Base-by-base conservation (phyloP, 1,139 yeast genomes). In the Yamadazyma dendronema region DNA sequence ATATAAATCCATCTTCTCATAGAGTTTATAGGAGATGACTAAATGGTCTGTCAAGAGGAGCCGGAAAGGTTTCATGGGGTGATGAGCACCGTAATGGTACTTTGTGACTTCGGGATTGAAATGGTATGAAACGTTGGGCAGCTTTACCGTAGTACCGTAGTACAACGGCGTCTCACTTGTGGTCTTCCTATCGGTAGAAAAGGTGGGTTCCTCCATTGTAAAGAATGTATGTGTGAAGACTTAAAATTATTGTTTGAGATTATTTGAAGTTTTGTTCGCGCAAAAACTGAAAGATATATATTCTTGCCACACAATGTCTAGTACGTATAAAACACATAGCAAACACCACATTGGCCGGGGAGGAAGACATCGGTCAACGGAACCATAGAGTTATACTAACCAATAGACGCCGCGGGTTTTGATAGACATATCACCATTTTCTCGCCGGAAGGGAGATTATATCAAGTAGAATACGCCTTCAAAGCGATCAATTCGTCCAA, bases 41-140 rank as follows among this genome's bases (percentile, higher is more conserved):
- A 92, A 65, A 59, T 89, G 97, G 61, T 92, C 97, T 0, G 98
- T 92, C 14, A 92, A 72, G 90, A 90, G 84, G 40, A 92, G 69
- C 43, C 98, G 66, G 59, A 92, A 88, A n/a, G 98, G 98, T 56
- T 92, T 92, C 98, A 92, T 92, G 10, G 98, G 98, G 61, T 92
- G 98, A 43, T 81, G 77, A 0, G 88, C 85, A 11, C 97, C 97
- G 61, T 85, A 89, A 54, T 88, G 97, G 60, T 82, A 88, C 50
- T 80, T 76, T 4, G 88, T 74, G 0, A 84, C 95, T 39, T 83
- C 81, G 26, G 94, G 88, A 57, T 89, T 89, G 61, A 78, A 88
- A 58, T 89, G 97, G 59, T 89, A 89, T 10, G 96, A 86, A 0
- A 89, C 96, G 49, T 78, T 67, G 19, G 52, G 46, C 7, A 46